phyloP scores from a whole-genome alignment of 192 early-diverging fungal species.

The Pilaira anomala region DNA sequence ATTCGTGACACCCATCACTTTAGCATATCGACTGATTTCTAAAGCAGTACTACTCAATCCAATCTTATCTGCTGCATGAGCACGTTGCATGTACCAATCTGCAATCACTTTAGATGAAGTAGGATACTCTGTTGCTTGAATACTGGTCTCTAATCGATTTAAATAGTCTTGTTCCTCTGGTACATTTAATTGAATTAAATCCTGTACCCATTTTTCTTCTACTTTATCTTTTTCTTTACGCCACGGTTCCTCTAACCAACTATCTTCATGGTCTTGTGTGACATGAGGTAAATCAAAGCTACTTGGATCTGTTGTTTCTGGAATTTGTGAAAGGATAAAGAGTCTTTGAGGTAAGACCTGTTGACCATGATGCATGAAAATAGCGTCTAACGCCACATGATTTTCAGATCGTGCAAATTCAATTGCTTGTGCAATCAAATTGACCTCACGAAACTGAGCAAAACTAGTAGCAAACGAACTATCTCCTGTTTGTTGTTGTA shows the following conservation, averaged over 20 bases:
- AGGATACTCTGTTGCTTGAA: conserved; percentile 47
- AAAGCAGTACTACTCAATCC: conserved; percentile 56
- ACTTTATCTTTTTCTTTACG: conserved; percentile 56
- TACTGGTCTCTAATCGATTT: conserved; percentile 31
- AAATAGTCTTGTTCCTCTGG: conserved; percentile 35
- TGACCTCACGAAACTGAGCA: conserved; percentile 55
- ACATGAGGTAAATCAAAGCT: conserved; percentile 37
- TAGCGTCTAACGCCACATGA: conserved; percentile 51
- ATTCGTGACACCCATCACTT: conserved; percentile 42
- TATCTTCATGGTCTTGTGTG: conserved; percentile 32
- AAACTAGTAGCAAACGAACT: conserved; percentile 45
- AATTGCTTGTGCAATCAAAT: conserved; percentile 57
- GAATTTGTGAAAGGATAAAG: conserved; percentile 55
- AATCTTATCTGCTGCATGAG: conserved; percentile 49
- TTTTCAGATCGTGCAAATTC: conserved; percentile 56
- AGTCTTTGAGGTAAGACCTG: conserved; percentile 61
- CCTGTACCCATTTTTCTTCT: conserved; percentile 43
- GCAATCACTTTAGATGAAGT: conserved; percentile 42
- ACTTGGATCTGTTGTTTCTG: conserved; percentile 51
- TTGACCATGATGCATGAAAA: conserved; percentile 60
- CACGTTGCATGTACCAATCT: conserved; percentile 59
- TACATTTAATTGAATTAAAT: conserved; percentile 36
- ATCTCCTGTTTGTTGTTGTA: neutral
- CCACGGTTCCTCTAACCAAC: conserved; percentile 53
- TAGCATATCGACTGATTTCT: conserved; percentile 50